phyloP scores from a whole-genome alignment of 345 rosid genomes.

The Aquilaria yunnanensis region DNA sequence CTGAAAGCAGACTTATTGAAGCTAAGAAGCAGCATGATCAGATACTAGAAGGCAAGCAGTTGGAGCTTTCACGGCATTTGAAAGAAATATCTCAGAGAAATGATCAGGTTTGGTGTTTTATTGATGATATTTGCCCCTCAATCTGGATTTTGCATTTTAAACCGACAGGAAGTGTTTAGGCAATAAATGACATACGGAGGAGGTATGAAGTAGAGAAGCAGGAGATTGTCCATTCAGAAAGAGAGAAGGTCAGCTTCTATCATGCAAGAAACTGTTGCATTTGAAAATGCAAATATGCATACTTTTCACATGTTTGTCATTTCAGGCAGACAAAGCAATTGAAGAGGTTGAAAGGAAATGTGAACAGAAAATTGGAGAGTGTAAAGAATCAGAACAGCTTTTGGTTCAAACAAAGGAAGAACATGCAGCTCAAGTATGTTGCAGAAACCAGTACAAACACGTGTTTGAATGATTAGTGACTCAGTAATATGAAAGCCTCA shows the following conservation, averaged over 20 bases:
- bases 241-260: constrained; percentile 50
- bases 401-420: constrained; percentile 48
- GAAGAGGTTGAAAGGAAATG: constrained; percentile 48
- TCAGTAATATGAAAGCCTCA: neutral
- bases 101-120: constrained; percentile 56
- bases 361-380: constrained; percentile 43
- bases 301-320: constrained; percentile 18
- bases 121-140: constrained; percentile 12
- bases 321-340: constrained; percentile 51
- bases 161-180: constrained; percentile 37
- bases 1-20: constrained; percentile 68
- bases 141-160: constrained; percentile 14
- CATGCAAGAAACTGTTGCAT: constrained; percentile 7
- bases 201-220: constrained; percentile 81
- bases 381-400: constrained; percentile 47
- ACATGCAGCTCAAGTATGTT: constrained; percentile 59
- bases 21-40: constrained; percentile 61
- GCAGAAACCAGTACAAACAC: constrained; percentile 17
- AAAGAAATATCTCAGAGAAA: constrained; percentile 88
- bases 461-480: constrained; percentile 12
- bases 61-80: constrained; percentile 79
- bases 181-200: constrained; percentile 77
- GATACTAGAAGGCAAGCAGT: constrained; percentile 79
- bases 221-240: constrained; percentile 48
- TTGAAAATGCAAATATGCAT: constrained; percentile 9